Evolutionary conservation across 2,329 filamentous ascomycete genomes (phyloP).

Genomic region (Chalaropsis ovoidea): DNA sequence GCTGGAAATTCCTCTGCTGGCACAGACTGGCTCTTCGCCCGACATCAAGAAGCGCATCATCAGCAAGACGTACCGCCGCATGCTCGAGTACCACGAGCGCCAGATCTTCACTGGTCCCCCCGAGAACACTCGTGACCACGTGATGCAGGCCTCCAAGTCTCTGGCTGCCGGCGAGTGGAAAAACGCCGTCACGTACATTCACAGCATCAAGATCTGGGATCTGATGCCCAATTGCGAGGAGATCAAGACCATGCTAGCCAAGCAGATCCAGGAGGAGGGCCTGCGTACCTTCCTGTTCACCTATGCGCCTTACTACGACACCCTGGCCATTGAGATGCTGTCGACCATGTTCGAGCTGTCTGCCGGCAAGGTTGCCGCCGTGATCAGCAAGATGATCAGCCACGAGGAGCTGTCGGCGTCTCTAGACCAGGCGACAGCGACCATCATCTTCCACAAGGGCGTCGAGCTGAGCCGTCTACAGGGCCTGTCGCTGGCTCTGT

Average conservation of each 20-base stretch:
- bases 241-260: constrained; percentile 94
- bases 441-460: constrained; percentile 98
- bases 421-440: constrained; percentile 92
- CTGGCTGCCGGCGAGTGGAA: constrained; percentile 97
- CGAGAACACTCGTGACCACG: constrained; percentile 97
- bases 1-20: constrained; percentile 91
- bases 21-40: constrained; percentile 90
- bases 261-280: constrained; percentile 97
- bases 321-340: constrained; percentile 74
- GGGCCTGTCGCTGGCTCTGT: constrained; percentile 83
- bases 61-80: constrained; percentile 97
- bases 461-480: constrained; percentile 95
- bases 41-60: constrained; percentile 97
- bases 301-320: constrained; percentile 98
- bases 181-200: constrained; percentile 85
- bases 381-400: constrained; percentile 98
- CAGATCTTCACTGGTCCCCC: constrained; percentile 98
- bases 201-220: constrained; percentile 99
- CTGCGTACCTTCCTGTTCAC: constrained; percentile 98
- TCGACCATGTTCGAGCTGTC: constrained; percentile 93
- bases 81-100: constrained; percentile 98
- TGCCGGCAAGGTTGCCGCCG: constrained; percentile 79
- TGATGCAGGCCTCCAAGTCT: constrained; percentile 98
- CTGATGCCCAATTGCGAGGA: constrained; percentile 85
- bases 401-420: constrained; percentile 96